Conservation (phyloP, 2,329 filamentous ascomycete species). For the Fusarium devonianum region DNA sequence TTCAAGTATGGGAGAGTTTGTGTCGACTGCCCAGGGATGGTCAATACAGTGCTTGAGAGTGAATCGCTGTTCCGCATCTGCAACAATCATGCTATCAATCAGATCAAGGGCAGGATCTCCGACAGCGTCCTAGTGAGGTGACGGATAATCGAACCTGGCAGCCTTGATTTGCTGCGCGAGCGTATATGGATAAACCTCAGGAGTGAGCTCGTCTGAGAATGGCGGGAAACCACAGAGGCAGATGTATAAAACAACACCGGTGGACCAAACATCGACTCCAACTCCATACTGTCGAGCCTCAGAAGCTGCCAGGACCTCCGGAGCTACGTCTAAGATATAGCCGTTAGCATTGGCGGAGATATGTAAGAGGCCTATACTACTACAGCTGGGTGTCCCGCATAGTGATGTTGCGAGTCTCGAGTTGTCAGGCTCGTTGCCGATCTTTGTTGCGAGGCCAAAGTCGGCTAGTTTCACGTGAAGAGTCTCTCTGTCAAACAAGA, state of each 20-base stretch:
- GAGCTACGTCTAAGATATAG: conserved; percentile 68
- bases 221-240: conserved; percentile 84
- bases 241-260: conserved; percentile 86
- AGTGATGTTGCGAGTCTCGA: conserved; percentile 84
- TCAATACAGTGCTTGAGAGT: background rate
- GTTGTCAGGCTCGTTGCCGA: conserved; percentile 70
- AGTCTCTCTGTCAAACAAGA: conserved; percentile 44
- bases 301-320: conserved; percentile 79
- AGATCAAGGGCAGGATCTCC: conserved; percentile 2
- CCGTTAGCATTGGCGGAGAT: background rate
- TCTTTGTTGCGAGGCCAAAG: conserved; percentile 87
- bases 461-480: conserved; percentile 79
- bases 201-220: conserved; percentile 85
- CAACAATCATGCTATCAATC: background rate
- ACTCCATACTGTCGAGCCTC: conserved; percentile 74
- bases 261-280: conserved; percentile 83
- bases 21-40: background rate
- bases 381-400: conserved; percentile 68
- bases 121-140: background rate
- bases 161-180: conserved; percentile 48
- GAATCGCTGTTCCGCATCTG: background rate
- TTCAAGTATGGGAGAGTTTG: background rate
- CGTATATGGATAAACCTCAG: conserved; percentile 76
- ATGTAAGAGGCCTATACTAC: background rate
- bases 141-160: conserved; percentile 4